These are phyloP conservation scores for Termitomyces sp. DNA, from an alignment of 1,284 basidiomycete species.

Conservation along the genomic window DNA sequence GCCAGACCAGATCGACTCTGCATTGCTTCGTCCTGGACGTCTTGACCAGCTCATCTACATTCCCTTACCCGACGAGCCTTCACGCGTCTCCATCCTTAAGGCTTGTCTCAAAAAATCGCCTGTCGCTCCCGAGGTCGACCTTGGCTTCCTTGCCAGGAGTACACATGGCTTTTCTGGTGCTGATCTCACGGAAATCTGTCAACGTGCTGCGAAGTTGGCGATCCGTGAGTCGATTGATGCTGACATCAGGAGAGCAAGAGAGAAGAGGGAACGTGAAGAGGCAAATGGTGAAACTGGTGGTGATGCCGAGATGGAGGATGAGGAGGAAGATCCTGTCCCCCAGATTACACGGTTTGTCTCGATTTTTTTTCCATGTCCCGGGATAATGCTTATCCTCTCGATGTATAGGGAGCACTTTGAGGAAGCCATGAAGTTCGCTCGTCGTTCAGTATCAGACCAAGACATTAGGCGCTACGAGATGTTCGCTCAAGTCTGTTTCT, in stretches of 20 bases:
- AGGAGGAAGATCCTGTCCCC: slow-evolving; percentile 92
- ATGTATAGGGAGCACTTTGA: slow-evolving; percentile 82
- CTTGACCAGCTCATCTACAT: slow-evolving; percentile 95
- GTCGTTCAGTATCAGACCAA: slow-evolving; percentile 88
- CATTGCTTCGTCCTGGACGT: slow-evolving; percentile 96
- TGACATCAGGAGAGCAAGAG: slow-evolving; percentile 80
- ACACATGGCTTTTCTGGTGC: slow-evolving; percentile 99
- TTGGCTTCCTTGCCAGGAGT: slow-evolving; percentile 85
- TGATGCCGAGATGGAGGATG: slow-evolving; percentile 72
- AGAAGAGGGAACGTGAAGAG: slow-evolving; percentile 80
- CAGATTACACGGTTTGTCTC: slow-evolving; percentile 73
- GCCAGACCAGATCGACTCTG: slow-evolving; percentile 98
- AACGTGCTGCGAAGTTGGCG: slow-evolving; percentile 94
- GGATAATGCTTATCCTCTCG: not conserved
- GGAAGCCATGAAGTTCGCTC: slow-evolving; percentile 94
- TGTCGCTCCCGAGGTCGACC: slow-evolving; percentile 80
- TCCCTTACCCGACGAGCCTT: slow-evolving; percentile 89
- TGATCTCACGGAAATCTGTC: slow-evolving; percentile 98
- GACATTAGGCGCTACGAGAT: slow-evolving; percentile 95
- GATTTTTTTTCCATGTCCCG: slow-evolving; percentile 14
- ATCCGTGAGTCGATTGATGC: slow-evolving; percentile 94
- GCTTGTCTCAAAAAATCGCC: slow-evolving; percentile 94
- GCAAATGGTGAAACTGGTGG: slow-evolving; percentile 55
- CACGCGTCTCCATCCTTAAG: slow-evolving; percentile 87
- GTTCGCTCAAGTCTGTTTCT: slow-evolving; percentile 65